Percentiles rank a stretch among this genome's conserved stretches.
Evolutionary conservation across 108 stramenopile species (phyloP).

Genomic region (Skeletonema grethae): DNA sequence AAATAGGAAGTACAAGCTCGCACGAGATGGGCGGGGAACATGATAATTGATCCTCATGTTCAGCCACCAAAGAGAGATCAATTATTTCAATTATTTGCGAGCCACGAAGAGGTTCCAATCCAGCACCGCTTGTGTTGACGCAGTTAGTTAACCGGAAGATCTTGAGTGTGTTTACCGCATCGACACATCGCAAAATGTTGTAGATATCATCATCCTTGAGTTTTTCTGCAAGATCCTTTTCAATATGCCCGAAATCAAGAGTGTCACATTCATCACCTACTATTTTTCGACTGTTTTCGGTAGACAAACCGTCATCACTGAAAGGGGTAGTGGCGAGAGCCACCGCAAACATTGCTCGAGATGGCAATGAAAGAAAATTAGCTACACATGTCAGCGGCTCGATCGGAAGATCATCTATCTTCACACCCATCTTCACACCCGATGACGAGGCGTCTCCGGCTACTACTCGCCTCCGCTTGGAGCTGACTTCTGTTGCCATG

Average conservation of each 20-base stretch:
- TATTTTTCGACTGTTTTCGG: background rate
- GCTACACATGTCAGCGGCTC: background rate
- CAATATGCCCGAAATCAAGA: background rate
- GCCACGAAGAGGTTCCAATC: background rate
- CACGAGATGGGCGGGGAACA: background rate
- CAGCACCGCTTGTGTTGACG: background rate
- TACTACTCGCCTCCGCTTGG: background rate
- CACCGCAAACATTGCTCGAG: conserved; percentile 1
- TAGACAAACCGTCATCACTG: background rate
- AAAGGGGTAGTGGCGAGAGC: background rate
- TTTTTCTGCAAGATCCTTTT: background rate
- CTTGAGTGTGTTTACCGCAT: background rate
- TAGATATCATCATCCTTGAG: background rate
- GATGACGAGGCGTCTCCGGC: background rate
- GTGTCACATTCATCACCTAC: background rate
- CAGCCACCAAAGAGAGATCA: background rate
- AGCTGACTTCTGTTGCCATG: background rate
- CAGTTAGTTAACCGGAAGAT: background rate
- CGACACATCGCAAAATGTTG: background rate
- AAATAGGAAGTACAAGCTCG: background rate
- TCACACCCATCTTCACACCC: background rate
- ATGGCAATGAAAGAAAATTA: background rate
- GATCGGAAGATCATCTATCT: background rate
- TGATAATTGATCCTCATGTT: background rate
- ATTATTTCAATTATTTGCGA: background rate